A percentile compares a stretch with the other conserved stretches of the same genome.
Conservation (phyloP, 495 filamentous ascomycete species). For the Hyaloscypha finlandica region DNA sequence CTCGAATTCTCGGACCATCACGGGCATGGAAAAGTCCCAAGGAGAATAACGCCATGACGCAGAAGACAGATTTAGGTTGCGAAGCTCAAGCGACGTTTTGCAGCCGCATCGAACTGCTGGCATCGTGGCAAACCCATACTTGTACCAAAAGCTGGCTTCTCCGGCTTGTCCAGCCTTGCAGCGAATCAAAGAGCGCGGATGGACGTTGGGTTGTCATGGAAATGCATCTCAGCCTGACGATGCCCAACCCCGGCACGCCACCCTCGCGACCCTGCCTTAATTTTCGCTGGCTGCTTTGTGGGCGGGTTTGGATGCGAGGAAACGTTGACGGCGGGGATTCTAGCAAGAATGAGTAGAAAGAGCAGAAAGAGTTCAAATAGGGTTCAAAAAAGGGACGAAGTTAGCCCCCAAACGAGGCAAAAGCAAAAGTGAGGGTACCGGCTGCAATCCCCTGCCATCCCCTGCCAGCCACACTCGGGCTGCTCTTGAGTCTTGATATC, state of each 20-base stretch:
- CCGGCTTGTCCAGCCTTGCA: background rate
- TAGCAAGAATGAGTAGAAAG: background rate
- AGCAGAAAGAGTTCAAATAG: background rate
- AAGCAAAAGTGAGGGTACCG: background rate
- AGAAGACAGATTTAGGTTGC: conserved; percentile 6
- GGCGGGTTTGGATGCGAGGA: background rate
- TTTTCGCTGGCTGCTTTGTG: conserved; percentile 28
- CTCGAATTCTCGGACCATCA: conserved; percentile 9
- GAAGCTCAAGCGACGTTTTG: conserved; percentile 12
- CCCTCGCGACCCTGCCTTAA: conserved; percentile 13
- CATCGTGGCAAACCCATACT: background rate
- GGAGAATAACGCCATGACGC: background rate
- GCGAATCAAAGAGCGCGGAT: conserved; percentile 20
- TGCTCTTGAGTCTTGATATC: background rate
- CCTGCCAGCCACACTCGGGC: too few relatives aligned
- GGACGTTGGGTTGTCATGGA: conserved; percentile 29
- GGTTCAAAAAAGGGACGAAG: background rate
- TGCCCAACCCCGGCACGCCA: conserved; percentile 26
- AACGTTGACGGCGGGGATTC: background rate
- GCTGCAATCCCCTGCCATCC: background rate
- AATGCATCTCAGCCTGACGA: conserved; percentile 25
- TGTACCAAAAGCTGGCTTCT: conserved; percentile 1
- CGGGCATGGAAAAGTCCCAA: background rate
- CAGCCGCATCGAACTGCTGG: conserved; percentile 21
- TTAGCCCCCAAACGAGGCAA: background rate